Percentiles rank a stretch among this genome's conserved stretches.
Conservation (phyloP, 768 basidiomycete genomes). For the Chlorophyllum brunneum region DNA sequence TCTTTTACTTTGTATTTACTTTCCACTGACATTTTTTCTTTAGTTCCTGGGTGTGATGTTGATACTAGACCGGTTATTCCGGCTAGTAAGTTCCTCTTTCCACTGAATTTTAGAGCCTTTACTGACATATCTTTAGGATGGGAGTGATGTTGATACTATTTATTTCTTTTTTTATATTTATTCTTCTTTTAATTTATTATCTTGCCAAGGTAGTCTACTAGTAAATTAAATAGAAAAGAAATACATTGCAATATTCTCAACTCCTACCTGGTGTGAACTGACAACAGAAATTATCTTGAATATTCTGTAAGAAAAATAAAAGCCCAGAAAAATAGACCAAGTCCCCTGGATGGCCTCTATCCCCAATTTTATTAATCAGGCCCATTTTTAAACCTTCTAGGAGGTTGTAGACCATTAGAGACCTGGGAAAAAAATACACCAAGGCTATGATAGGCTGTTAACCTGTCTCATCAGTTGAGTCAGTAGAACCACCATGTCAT, state of each 20-base stretch:
- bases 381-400: conserved; percentile 1
- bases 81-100: background rate
- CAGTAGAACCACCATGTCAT: background rate
- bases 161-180: background rate
- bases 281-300: too few relatives aligned
- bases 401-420: background rate
- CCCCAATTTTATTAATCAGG: background rate
- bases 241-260: too few relatives aligned
- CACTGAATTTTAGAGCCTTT: background rate
- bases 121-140: background rate
- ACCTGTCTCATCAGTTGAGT: background rate
- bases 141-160: conserved; percentile 8
- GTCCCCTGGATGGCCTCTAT: background rate
- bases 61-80: background rate
- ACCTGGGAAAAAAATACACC: background rate
- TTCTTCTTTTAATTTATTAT: background rate
- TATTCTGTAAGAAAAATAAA: too few relatives aligned
- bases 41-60: conserved; percentile 7
- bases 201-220: too few relatives aligned
- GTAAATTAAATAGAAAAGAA: too few relatives aligned
- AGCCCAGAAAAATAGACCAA: background rate
- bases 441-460: background rate
- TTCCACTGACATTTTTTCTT: background rate
- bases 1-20: background rate
- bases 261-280: too few relatives aligned